Base-by-base conservation (phyloP, 139 green algal species). In the Chlorella vulgaris region DNA sequence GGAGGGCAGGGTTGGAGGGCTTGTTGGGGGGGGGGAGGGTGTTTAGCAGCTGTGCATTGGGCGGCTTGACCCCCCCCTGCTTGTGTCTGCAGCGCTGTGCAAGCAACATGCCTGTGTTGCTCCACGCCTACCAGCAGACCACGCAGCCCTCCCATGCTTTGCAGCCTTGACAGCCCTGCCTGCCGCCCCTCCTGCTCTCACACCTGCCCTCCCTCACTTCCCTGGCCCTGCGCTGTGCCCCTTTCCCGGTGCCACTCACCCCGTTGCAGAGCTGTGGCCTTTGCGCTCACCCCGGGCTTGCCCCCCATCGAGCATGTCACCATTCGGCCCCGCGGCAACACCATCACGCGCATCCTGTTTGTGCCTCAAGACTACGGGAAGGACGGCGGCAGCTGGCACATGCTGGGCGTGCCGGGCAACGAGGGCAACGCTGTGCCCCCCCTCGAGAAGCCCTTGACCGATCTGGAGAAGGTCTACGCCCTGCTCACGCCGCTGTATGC, bases 401-500 rank as follows among this genome's bases (percentile, higher is more conserved):
- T 24, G 61, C 75, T 90, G 67, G 38, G 39, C n/a, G 31, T 47
- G 33, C 47, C 36, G 19, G 83, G 67, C 50, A 7, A 21, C 3
- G 66, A 71, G 8, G 24, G 50, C 63, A 85, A 85, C 63, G 85
- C 83, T 7, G 86, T 85, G 2, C 4, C 65, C 1, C 4, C 66
- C 28, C 60, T 83, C 26, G 63, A 75, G 24, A 21, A 67, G 35
- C 80, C 74, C 18, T 69, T 83, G 58, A 66, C 53, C 8, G 61
- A 63, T 24, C 88, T 88, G 69, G 91, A 89, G 65, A 35, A 90
- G 33, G 75, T 70, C 8, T 84, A 70, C 53, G 88, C 47, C 35
- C 80, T 94, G 69, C 67, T 94, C 53, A 76, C 87, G 50, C 91
- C 90, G 24, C 77, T 93, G 31, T 93, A 91, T 39, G 90, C 80